Evolutionary conservation across 208 protist species (phyloP).

Genomic region (Acanthamoeba divionensis): DNA sequence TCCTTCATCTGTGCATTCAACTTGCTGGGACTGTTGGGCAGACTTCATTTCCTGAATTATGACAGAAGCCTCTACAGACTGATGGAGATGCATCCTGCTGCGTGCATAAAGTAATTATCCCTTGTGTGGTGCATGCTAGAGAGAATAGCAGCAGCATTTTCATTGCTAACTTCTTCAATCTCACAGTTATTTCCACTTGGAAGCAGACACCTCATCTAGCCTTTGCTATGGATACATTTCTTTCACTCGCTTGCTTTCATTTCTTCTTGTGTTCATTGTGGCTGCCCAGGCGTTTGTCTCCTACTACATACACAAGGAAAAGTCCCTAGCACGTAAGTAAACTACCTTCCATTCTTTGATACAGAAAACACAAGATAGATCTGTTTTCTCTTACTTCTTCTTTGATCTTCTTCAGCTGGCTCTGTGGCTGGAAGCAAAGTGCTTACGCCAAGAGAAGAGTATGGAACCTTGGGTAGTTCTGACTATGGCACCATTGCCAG

Average conservation of each 20-base stretch:
- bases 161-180: too few species aligned
- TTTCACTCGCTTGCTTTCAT: conserved; percentile 24
- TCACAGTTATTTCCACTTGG: neutral
- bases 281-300: conserved; percentile 31
- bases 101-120: too few species aligned
- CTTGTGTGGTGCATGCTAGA: too few species aligned
- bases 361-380: neutral
- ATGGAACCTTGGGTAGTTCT: neutral
- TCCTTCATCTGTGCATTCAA: neutral
- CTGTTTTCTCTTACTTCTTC: neutral
- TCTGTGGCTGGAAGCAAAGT: neutral
- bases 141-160: too few species aligned
- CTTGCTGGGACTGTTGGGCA: conserved; percentile 1
- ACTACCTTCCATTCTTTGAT: too few species aligned
- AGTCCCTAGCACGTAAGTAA: neutral
- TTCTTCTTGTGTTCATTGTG: conserved; percentile 7
- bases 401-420: neutral
- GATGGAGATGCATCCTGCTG: neutral
- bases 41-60: neutral
- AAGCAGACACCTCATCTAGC: conserved; percentile 1
- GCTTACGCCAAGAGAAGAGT: neutral
- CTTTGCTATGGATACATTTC: conserved; percentile 36
- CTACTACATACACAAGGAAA: conserved; percentile 45
- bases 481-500: conserved; percentile 36
- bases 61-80: conserved; percentile 7